Conservation (phyloP, 1,139 yeast species). For the Suhomyces bokatorum region DNA sequence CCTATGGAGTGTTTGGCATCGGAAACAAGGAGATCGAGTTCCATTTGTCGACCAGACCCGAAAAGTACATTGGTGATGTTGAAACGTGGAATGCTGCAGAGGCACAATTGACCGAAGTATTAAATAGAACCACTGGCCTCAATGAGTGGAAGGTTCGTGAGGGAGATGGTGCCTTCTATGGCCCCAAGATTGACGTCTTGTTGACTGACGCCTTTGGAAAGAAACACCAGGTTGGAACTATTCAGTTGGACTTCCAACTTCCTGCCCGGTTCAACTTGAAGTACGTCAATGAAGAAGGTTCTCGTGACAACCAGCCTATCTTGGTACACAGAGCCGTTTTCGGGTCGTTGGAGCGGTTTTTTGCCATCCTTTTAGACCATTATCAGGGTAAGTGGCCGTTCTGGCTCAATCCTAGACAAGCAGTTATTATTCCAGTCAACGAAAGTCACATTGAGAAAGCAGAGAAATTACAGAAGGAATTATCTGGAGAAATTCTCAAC, state of each 20-base stretch:
- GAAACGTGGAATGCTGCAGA: slow-evolving; percentile 89
- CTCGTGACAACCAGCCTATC: slow-evolving; percentile 66
- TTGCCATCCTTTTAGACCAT: slow-evolving; percentile 89
- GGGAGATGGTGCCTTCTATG: slow-evolving; percentile 98
- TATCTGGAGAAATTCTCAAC: slow-evolving; percentile 52
- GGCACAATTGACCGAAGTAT: slow-evolving; percentile 60
- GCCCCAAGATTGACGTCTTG: slow-evolving; percentile 90
- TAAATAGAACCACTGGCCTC: slow-evolving; percentile 54
- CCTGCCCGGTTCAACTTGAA: slow-evolving; percentile 81
- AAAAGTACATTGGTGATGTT: slow-evolving; percentile 76
- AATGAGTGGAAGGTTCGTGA: slow-evolving; percentile 72
- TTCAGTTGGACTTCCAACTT: slow-evolving; percentile 92
- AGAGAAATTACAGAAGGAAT: slow-evolving; percentile 40
- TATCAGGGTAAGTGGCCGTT: slow-evolving; percentile 97
- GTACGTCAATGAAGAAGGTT: slow-evolving; percentile 55
- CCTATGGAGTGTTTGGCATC: slow-evolving; percentile 80
- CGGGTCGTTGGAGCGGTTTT: slow-evolving; percentile 90
- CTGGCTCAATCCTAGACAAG: slow-evolving; percentile 96
- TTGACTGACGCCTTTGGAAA: slow-evolving; percentile 81
- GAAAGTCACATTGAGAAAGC: slow-evolving; percentile 58
- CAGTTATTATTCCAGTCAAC: slow-evolving; percentile 79
- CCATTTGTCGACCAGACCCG: slow-evolving; percentile 87
- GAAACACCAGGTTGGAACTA: slow-evolving; percentile 92
- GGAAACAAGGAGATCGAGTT: slow-evolving; percentile 55
- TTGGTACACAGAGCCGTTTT: slow-evolving; percentile 94